Base-by-base conservation (phyloP, 768 basidiomycete species). In the Udeniomyces megalosporus region DNA sequence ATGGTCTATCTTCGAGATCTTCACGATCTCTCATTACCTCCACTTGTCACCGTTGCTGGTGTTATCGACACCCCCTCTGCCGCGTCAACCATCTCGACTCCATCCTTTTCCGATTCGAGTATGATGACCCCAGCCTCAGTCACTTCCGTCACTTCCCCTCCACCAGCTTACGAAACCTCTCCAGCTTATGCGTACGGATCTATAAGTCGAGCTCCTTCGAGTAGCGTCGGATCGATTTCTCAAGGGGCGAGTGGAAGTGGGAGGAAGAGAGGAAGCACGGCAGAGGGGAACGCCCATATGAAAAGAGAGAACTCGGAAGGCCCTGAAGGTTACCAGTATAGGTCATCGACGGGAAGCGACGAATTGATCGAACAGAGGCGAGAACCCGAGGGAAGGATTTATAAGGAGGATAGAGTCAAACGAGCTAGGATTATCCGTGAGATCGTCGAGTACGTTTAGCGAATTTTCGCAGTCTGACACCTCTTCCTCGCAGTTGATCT, bases 1-100 rank as follows among this genome's bases (percentile, higher is more conserved):
- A 92, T 97, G 85, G 88, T 90, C 7, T 99, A 97, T 73, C 79
- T 99, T 22, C 83, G 83, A 69, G 95, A 99, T 69, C 85, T 99
- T 82, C 85, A 91, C 70, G 95, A 99, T 70, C n/a, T n/a, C n/a
- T n/a, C n/a, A n/a, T 77, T 99, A 32, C 84, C 83, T 20, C 82
- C 67, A 80, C 82, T 84, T 12, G 38, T 46, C 29, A 45, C 42
- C 47, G 46, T 52, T 10, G 26, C 52, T 26, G 8, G 45, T 10
- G 10, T 42, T 42, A 15, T 15, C 31, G 46, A 15, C 51, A 53
- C 28, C 12, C 51, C 51, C 22, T 17, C 34, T 4, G 28, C 14
- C 34, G 46, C 42, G 12, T 2, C 48, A 4, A n/a, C 5, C 7
- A 42, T 24, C 35, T n/a, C 34, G 24, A 35, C 28, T 10, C 38